Conservation (phyloP, 78 protist genomes). For the Cavenderia fasciculata region DNA sequence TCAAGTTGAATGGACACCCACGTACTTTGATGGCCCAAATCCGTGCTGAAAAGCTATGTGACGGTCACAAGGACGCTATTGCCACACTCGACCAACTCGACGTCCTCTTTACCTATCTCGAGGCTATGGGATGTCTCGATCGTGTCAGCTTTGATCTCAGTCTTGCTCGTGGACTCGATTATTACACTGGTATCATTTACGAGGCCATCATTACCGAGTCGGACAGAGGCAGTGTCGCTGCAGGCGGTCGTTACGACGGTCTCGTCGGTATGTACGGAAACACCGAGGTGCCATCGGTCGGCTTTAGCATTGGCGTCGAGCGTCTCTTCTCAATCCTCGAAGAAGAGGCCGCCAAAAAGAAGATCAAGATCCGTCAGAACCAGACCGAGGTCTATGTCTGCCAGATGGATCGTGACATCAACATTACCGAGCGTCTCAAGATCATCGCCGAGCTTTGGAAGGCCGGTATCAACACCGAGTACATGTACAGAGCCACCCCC, state of each 20-base stretch:
- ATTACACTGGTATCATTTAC: slow-evolving; percentile 96
- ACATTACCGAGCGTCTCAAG: slow-evolving; percentile 77
- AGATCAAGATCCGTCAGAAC: slow-evolving; percentile 13
- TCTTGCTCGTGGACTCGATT: slow-evolving; percentile 96
- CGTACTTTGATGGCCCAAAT: slow-evolving; percentile 40
- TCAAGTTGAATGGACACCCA: slow-evolving; percentile 71
- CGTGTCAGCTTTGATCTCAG: slow-evolving; percentile 86
- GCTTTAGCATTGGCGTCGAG: slow-evolving; percentile 94
- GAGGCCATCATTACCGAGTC: slow-evolving; percentile 88
- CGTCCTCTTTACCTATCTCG: slow-evolving; percentile 71
- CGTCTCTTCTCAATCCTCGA: slow-evolving; percentile 90
- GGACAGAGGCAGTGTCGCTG: slow-evolving; percentile 92
- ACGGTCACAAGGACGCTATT: slow-evolving; percentile 51
- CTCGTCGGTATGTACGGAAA: slow-evolving; percentile 92
- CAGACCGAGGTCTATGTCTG: slow-evolving; percentile 74
- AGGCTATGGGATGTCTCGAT: slow-evolving; percentile 24
- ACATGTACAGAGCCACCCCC: slow-evolving; percentile 76
- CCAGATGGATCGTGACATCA: slow-evolving; percentile 41
- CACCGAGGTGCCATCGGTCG: slow-evolving; percentile 93
- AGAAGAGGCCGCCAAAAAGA: slow-evolving; percentile 21
- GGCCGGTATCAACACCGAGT: slow-evolving; percentile 87
- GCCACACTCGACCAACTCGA: slow-evolving; percentile 76
- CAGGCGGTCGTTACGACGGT: slow-evolving; percentile 97
- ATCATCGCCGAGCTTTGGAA: slow-evolving; percentile 82
- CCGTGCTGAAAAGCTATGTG: slow-evolving; percentile 8